phyloP scores from a whole-genome alignment of 2,329 filamentous ascomycete species.

The Verticillium albo-atrum region DNA sequence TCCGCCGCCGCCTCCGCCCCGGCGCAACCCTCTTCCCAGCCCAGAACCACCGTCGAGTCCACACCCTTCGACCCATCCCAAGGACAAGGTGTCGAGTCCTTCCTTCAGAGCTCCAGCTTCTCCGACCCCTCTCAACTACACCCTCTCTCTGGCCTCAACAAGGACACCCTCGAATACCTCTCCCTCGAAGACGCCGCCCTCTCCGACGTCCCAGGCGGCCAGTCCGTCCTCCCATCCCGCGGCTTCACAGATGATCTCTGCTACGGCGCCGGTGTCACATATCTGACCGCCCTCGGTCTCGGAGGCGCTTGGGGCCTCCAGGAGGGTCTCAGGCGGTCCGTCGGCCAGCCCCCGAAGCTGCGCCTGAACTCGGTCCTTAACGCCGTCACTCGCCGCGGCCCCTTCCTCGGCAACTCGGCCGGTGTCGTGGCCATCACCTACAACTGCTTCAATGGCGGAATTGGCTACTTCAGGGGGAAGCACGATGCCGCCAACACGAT shows the following conservation, averaged over 20 bases:
- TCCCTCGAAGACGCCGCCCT: conserved; percentile 88
- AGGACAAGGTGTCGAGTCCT: conserved; percentile 78
- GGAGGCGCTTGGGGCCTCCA: conserved; percentile 91
- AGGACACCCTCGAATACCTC: conserved; percentile 91
- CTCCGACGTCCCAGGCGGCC: conserved; percentile 78
- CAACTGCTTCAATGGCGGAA: conserved; percentile 84
- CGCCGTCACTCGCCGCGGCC: conserved; percentile 85
- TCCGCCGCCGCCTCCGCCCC: conserved; percentile 13
- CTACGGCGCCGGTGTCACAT: conserved; percentile 94
- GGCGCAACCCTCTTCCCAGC: conserved; percentile 33
- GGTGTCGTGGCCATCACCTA: conserved; percentile 95
- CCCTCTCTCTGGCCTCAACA: conserved; percentile 87
- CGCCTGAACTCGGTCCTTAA: conserved; percentile 93
- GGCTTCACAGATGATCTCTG: conserved; percentile 98
- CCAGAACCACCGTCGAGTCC: conserved; percentile 47
- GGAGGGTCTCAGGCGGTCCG: conserved; percentile 80
- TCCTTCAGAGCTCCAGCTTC: conserved; percentile 71
- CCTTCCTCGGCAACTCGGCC: conserved; percentile 93
- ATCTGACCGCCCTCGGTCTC: conserved; percentile 77
- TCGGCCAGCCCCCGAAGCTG: conserved; percentile 77
- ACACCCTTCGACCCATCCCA: conserved; percentile 66
- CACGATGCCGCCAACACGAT: conserved; percentile 91
- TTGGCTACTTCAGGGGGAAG: conserved; percentile 75
- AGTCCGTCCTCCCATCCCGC: conserved; percentile 86
- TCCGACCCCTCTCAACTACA: conserved; percentile 87